These are phyloP conservation scores for Pythium pyrilobum DNA, from an alignment of 352 stramenopile genomes.

Conservation along the genomic window DNA sequence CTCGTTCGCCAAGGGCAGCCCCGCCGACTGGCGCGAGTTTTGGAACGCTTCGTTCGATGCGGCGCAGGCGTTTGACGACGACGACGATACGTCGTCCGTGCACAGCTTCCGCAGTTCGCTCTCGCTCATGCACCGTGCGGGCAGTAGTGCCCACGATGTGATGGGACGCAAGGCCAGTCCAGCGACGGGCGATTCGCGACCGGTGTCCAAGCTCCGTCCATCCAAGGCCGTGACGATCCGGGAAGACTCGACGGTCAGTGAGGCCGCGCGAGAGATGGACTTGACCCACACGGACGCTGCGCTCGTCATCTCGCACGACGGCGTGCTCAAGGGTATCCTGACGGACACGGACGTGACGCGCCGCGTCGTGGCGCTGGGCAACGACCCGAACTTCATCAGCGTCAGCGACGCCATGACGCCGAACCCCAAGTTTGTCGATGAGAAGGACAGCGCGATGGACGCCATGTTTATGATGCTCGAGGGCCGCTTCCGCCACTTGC, in stretches of 20 bases:
- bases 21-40: conserved; percentile 86
- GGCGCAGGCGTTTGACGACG: conserved; percentile 44
- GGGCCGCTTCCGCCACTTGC: conserved; percentile 94
- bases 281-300: conserved; percentile 89
- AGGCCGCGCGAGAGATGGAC: conserved; percentile 89
- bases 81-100: conserved; percentile 73
- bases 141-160: conserved; percentile 27
- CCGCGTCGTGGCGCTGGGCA: conserved; percentile 78
- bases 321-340: conserved; percentile 92
- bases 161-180: conserved; percentile 28
- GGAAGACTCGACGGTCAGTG: conserved; percentile 79
- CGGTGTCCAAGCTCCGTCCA: conserved; percentile 83
- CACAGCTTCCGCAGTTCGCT: conserved; percentile 80
- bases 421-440: conserved; percentile 86
- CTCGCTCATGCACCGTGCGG: conserved; percentile 42
- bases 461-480: conserved; percentile 91
- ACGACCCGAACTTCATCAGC: conserved; percentile 81
- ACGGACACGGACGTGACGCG: conserved; percentile 92
- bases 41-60: conserved; percentile 87
- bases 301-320: conserved; percentile 88
- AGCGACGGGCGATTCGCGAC: conserved; percentile 86
- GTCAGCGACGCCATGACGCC: conserved; percentile 84
- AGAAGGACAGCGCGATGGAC: conserved; percentile 87
- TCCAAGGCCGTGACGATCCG: conserved; percentile 89
- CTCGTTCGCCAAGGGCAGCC: conserved; percentile 84